phyloP scores from a whole-genome alignment of 805 yeast genomes.

The Groenewaldozyma salmanticensis region DNA sequence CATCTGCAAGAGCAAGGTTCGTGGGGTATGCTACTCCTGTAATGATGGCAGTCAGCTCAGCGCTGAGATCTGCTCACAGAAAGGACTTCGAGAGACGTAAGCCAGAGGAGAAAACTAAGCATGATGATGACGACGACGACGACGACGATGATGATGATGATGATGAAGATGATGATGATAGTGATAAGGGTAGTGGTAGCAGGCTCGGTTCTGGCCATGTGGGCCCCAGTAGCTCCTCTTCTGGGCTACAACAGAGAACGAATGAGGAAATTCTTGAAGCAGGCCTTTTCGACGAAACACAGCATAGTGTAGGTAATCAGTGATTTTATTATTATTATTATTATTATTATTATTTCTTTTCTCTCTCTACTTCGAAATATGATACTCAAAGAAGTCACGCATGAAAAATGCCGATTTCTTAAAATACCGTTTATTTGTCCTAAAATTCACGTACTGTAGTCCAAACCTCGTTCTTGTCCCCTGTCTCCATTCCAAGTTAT shows the following conservation, averaged over 20 bases:
- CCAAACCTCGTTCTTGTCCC: constrained; percentile 17
- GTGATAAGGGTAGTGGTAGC: neutral
- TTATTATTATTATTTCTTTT: too few species aligned
- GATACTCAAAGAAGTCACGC: constrained; percentile 12
- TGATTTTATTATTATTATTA: too few species aligned
- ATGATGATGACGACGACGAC: constrained; percentile 25
- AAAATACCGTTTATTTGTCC: constrained; percentile 9
- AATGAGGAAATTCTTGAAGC: too few species aligned
- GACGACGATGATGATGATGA: constrained; percentile 14
- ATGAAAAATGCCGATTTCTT: constrained; percentile 17
- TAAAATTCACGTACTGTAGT: constrained; percentile 15
- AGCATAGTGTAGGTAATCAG: too few species aligned
- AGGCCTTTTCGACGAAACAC: too few species aligned
- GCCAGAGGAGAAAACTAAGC: constrained; percentile 19
- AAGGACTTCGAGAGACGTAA: constrained; percentile 22
- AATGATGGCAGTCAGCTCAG: constrained; percentile 16
- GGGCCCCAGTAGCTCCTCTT: too few species aligned
- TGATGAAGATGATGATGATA: constrained; percentile 2
- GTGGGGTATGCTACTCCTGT: constrained; percentile 19
- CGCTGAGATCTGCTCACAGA: constrained; percentile 19
- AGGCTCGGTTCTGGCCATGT: too few species aligned
- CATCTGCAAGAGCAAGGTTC: constrained; percentile 6
- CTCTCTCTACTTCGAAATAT: neutral
- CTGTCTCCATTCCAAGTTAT: constrained; percentile 30
- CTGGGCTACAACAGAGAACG: too few species aligned